Conservation (phyloP, 805 yeast species). For the Kuraishia piskuri region DNA sequence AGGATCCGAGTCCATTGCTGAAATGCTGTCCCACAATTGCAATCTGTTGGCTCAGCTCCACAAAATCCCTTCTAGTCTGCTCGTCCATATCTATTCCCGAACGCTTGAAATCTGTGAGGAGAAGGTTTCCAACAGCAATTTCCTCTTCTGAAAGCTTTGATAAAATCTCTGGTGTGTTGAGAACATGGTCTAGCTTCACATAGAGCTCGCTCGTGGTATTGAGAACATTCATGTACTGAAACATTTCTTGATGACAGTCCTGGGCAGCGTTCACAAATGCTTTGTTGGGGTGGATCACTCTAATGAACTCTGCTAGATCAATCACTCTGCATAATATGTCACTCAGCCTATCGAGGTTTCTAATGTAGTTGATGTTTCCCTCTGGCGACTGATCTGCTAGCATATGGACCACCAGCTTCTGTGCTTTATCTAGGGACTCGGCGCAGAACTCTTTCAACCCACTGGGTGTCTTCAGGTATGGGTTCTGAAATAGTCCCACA, state of each 20-base stretch:
- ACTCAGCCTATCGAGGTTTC: conserved; percentile 72
- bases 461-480: conserved; percentile 55
- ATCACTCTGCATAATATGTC: conserved; percentile 88
- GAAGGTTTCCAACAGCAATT: conserved; percentile 67
- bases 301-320: conserved; percentile 85
- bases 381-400: conserved; percentile 32
- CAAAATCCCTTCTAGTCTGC: conserved; percentile 57
- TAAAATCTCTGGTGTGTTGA: conserved; percentile 30
- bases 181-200: conserved; percentile 44
- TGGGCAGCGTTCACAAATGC: conserved; percentile 76
- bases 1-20: conserved; percentile 35
- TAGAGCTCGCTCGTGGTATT: conserved; percentile 78
- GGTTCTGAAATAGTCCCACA: conserved; percentile 71
- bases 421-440: conserved; percentile 58
- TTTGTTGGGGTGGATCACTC: conserved; percentile 78
- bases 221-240: conserved; percentile 86
- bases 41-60: conserved; percentile 70
- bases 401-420: conserved; percentile 50
- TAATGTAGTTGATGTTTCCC: conserved; percentile 43
- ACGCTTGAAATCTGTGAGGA: conserved; percentile 78
- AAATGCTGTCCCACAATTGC: conserved; percentile 78
- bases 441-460: conserved; percentile 65
- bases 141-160: conserved; percentile 60
- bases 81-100: conserved; percentile 81
- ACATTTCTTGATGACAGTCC: conserved; percentile 77